Base-by-base conservation (phyloP, 225 moss, liverwort and hornwort genomes). In the Asterella californica region DNA sequence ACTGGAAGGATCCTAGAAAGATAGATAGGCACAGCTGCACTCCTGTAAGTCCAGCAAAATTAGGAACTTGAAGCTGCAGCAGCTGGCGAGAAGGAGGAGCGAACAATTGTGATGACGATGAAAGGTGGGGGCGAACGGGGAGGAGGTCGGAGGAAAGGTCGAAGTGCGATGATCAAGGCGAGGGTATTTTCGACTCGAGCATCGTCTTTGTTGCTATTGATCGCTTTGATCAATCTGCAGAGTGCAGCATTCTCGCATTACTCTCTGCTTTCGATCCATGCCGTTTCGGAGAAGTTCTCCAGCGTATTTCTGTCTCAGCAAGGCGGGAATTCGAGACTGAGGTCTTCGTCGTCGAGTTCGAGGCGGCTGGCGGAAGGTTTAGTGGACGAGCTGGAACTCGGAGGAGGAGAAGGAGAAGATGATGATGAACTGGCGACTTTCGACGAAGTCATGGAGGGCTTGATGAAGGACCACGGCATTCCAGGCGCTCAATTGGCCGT, bases 401-500 rank as follows among this genome's bases (percentile, higher is more conserved):
- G 42, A 42, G 42, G 42, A 42, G 42, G 42, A 57, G 42, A 7
- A 42, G 42, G 42, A 7, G 42, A 42, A 52, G 61, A 62, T n/a
- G 67, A 33, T 12, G 77, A 60, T 15, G 77, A 78, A 27, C 27
- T 78, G 33, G 63, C 62, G 12, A 78, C 62, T 27, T 48, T 78
- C 34, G 77, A 64, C 42, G 60, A 62, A 48, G 63, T 78, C 19
- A 78, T 78, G 45, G 47, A 66, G 9, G 63, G 62, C 33, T 29
- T 78, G 45, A 61, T 78, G 77, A 61, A 62, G 59, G 66, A 78
- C 27, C 22, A 78, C 36, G 49, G 57, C 62, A 49, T 78, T 2
- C 77, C 77, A 5, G 77, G 77, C 3, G 77, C 77, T 34, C 77
- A 78, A 61, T 49, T 78, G 77, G 77, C 77, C 42, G 77, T 78